phyloP scores from a whole-genome alignment of 1,284 basidiomycete genomes.

The Apiotrichum montevideense region DNA sequence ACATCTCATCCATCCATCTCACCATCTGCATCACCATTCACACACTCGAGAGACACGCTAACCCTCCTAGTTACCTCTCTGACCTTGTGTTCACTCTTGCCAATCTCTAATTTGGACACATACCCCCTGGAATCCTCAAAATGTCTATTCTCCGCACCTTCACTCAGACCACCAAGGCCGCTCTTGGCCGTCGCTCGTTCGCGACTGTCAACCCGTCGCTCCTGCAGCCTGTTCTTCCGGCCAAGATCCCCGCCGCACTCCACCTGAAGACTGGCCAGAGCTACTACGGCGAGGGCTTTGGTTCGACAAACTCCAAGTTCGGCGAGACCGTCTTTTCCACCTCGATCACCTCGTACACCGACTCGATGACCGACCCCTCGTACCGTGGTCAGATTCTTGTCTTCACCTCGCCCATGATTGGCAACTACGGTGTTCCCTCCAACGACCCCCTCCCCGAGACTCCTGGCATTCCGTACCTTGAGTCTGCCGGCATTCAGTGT shows the following conservation, averaged over 20 bases:
- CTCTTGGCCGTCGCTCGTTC: constrained; percentile 14
- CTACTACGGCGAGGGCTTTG: constrained; percentile 84
- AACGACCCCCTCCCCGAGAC: constrained; percentile 73
- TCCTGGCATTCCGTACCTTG: constrained; percentile 84
- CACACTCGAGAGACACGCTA: neutral
- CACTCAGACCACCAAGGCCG: constrained; percentile 1
- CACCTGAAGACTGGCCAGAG: constrained; percentile 92
- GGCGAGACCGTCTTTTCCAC: constrained; percentile 99
- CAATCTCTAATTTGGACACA: constrained; percentile 23
- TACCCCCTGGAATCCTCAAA: neutral
- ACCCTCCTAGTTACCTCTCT: constrained; percentile 39
- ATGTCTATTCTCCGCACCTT: constrained; percentile 20
- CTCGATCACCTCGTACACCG: constrained; percentile 97
- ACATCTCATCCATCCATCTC: neutral
- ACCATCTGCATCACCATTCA: neutral
- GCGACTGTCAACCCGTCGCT: constrained; percentile 25
- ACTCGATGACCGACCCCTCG: constrained; percentile 99
- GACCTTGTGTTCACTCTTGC: constrained; percentile 43
- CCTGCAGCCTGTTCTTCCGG: constrained; percentile 29
- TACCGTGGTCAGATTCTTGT: constrained; percentile 97
- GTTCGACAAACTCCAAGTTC: constrained; percentile 77
- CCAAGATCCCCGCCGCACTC: constrained; percentile 67
- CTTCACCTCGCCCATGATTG: constrained; percentile 96
- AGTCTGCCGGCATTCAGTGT: constrained; percentile 85
- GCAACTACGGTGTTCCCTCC: constrained; percentile 92